Conservation (phyloP, 2,329 filamentous ascomycete genomes). For the Hymenoscyphus scutula region DNA sequence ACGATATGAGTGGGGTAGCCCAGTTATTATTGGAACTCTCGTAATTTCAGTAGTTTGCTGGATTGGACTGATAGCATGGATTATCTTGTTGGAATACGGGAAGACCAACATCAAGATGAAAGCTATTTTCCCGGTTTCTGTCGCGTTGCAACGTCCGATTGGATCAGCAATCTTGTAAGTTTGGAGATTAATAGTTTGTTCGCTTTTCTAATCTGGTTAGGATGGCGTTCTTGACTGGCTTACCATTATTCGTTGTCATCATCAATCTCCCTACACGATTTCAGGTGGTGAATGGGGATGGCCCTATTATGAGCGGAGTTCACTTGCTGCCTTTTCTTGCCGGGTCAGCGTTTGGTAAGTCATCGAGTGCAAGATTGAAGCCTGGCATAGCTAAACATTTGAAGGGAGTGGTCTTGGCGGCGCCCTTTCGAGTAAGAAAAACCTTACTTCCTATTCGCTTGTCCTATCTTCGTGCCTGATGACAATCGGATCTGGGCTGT, state of each 20-base stretch:
- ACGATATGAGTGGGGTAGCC: conserved; percentile 6
- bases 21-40: neutral
- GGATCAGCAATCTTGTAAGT: conserved; percentile 9
- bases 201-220: neutral
- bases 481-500: conserved; percentile 5
- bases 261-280: conserved; percentile 9
- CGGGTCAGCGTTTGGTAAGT: conserved; percentile 1
- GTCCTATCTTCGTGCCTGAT: neutral
- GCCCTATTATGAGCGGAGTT: conserved; percentile 3
- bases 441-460: conserved; percentile 9
- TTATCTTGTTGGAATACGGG: no score
- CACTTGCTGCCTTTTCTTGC: conserved; percentile 9
- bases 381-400: no score
- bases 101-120: neutral
- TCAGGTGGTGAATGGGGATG: conserved; percentile 11
- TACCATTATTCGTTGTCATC: conserved; percentile 7
- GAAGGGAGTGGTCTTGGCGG: neutral
- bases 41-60: neutral
- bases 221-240: conserved; percentile 8
- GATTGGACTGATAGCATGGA: conserved; percentile 4
- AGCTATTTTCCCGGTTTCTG: conserved; percentile 2
- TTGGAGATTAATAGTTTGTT: neutral
- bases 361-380: no score
- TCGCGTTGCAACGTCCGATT: neutral
- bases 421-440: conserved; percentile 6